Evolutionary conservation across 495 filamentous ascomycete species (phyloP).

Genomic region (Lepraria neglecta): DNA sequence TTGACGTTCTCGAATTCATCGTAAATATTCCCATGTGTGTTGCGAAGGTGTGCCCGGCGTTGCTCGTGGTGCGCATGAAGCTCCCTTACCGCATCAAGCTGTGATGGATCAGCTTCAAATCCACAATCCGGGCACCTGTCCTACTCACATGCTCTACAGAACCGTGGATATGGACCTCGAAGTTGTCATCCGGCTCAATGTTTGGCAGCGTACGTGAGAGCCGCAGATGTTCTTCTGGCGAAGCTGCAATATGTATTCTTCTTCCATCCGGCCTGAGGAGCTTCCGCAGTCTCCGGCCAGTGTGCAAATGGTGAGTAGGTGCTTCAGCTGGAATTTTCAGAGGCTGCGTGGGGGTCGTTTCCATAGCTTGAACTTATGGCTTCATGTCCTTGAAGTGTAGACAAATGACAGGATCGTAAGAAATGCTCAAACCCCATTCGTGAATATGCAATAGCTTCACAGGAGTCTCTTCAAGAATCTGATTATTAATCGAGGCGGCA

Average conservation of each 20-base stretch:
- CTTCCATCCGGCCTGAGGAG: conserved; percentile 49
- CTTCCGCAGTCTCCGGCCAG: conserved; percentile 36
- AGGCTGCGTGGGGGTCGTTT: conserved; percentile 3
- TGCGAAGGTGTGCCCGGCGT: conserved; percentile 37
- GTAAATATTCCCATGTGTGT: conserved; percentile 39
- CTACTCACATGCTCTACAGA: conserved; percentile 43
- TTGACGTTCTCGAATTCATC: conserved; percentile 49
- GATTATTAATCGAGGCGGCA: not conserved
- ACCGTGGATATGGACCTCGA: conserved; percentile 50
- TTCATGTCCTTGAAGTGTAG: not conserved
- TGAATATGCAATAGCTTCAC: not conserved
- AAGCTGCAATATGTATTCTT: conserved; percentile 47
- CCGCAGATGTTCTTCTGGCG: conserved; percentile 45
- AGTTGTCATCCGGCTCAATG: conserved; percentile 37
- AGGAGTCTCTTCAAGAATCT: not conserved
- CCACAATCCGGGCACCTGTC: not conserved
- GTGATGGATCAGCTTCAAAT: not conserved
- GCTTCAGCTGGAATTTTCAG: not conserved
- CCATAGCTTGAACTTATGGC: conserved; percentile 1
- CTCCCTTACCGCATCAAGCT: conserved; percentile 42
- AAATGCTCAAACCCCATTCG: not conserved
- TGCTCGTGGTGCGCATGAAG: conserved; percentile 45
- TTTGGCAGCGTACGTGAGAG: conserved; percentile 37
- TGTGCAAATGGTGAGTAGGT: conserved; percentile 10
- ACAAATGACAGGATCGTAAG: not conserved